These are phyloP conservation scores for Spatholobus suberectus DNA, from an alignment of 306 rosid species.

Conservation along the genomic window DNA sequence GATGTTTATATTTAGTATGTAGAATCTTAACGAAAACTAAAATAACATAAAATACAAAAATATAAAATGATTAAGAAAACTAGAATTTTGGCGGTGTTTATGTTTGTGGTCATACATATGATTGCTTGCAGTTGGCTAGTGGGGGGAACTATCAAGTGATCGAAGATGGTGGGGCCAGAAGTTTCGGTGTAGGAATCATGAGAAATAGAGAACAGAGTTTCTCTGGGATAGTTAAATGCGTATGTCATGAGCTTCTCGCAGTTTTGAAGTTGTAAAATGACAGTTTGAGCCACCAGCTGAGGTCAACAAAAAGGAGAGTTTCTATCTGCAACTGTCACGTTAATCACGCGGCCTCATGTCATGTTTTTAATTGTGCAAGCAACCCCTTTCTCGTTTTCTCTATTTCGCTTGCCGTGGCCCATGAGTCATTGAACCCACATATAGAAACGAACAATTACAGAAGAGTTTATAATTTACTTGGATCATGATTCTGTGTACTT, in stretches of 20 bases:
- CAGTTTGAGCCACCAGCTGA: constrained; percentile 32
- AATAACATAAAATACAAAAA: background rate
- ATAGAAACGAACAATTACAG: background rate
- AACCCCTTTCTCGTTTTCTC: constrained; percentile 4
- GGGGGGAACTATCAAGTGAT: constrained; percentile 43
- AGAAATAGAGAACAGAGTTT: constrained; percentile 38
- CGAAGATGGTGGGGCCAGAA: constrained; percentile 41
- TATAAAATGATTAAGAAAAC: background rate
- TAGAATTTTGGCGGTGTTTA: constrained; percentile 1
- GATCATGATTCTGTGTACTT: background rate
- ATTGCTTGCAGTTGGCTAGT: constrained; percentile 41
- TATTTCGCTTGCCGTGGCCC: constrained; percentile 7
- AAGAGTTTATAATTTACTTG: background rate
- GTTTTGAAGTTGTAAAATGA: constrained; percentile 53
- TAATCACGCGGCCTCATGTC: constrained; percentile 56
- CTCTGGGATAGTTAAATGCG: constrained; percentile 21
- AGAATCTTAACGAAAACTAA: background rate
- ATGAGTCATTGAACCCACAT: background rate
- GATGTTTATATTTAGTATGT: background rate
- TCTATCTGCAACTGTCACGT: constrained; percentile 55
- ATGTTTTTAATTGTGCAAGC: constrained; percentile 37
- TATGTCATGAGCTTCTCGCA: constrained; percentile 77
- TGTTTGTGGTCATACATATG: constrained; percentile 29
- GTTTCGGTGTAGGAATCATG: constrained; percentile 45
- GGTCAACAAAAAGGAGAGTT: constrained; percentile 7